These are phyloP conservation scores for Tulasnella sp. DNA, from an alignment of 768 basidiomycete genomes.

Conservation along the genomic window DNA sequence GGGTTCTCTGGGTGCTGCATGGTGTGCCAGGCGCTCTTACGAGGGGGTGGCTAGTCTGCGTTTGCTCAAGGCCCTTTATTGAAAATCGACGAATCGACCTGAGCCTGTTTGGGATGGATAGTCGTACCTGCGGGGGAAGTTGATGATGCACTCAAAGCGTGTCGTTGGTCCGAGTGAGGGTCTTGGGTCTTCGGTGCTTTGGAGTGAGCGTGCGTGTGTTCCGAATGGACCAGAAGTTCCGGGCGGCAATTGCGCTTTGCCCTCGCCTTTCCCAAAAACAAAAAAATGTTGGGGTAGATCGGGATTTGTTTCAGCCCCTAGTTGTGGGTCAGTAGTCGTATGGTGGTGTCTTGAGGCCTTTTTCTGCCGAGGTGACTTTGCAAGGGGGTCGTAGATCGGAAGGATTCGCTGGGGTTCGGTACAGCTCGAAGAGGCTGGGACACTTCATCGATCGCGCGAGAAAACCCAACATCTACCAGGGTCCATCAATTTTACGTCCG, in stretches of 20 bases:
- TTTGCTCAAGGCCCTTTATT: conserved; percentile 6
- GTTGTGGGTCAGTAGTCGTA: background rate
- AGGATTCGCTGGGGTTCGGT: conserved; percentile 10
- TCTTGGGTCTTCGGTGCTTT: background rate
- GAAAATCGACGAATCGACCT: background rate
- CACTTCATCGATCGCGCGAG: conserved; percentile 13
- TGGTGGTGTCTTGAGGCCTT: background rate
- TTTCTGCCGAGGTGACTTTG: background rate
- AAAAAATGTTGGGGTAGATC: background rate
- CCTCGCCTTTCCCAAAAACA: conserved; percentile 3
- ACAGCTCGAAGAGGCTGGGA: conserved; percentile 1
- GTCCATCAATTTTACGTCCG: conserved; percentile 15
- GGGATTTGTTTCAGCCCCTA: conserved; percentile 1
- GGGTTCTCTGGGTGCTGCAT: conserved; percentile 21
- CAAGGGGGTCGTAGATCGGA: background rate
- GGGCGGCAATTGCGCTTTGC: conserved; percentile 12
- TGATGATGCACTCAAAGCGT: background rate
- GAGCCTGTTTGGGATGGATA: background rate
- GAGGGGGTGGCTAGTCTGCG: background rate
- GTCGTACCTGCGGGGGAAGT: conserved; percentile 8
- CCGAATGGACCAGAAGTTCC: background rate
- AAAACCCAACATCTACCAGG: conserved; percentile 5
- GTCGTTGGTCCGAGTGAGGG: conserved; percentile 12
- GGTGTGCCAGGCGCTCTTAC: conserved; percentile 10
- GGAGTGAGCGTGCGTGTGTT: background rate